Base-by-base conservation (phyloP, 306 rosid genomes). In the Castanopsis chinensis region DNA sequence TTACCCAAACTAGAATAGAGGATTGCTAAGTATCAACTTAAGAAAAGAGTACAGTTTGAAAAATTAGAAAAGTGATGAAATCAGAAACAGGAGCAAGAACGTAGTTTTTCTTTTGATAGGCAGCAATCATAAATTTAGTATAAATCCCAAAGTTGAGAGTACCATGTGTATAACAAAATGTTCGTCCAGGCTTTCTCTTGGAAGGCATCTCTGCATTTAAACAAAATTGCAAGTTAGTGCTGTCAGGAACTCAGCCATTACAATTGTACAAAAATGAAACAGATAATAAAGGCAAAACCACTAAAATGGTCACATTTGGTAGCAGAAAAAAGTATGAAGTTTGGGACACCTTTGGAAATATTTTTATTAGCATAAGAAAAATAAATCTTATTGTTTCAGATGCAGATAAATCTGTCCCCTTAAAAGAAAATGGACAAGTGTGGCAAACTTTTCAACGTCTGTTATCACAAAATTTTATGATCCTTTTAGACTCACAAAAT, bases 81-180 rank as follows among this genome's bases (percentile, higher is more conserved):
- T 41, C 37, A 53, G 43, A 76, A 74, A 54, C 14, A 72, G 58
- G 37, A 69, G 20, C 54, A 28, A 30, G 23, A 60, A 41, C 32
- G 7, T 53, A 53, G 55, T 9, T 32, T 65, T 32, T 65, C 45
- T 65, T 17, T 64, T 15, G 45, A 35, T 28, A 30, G 45, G 72
- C 51, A 10, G 28, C 52, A 35, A 77, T 37, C 32, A 23, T 5
- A 25, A 69, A 59, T n/a, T 30, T 19, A 69, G 67, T 75, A 81
- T 17, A 43, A 78, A n/a, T 30, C 20, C 58, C 17, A 63, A 43
- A 19, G 30, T 68, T 20, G 77, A 79, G 51, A 80, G 81, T 88
- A 94, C 99, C 93, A 79, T 87, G 84, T 95, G 91, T 78, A 95
- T 90, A 72, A 91, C 94, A 80, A 95, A 86, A 78, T 92, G 94